These are phyloP conservation scores for Mycena galopus DNA, from an alignment of 768 basidiomycete genomes.

Conservation along the genomic window DNA sequence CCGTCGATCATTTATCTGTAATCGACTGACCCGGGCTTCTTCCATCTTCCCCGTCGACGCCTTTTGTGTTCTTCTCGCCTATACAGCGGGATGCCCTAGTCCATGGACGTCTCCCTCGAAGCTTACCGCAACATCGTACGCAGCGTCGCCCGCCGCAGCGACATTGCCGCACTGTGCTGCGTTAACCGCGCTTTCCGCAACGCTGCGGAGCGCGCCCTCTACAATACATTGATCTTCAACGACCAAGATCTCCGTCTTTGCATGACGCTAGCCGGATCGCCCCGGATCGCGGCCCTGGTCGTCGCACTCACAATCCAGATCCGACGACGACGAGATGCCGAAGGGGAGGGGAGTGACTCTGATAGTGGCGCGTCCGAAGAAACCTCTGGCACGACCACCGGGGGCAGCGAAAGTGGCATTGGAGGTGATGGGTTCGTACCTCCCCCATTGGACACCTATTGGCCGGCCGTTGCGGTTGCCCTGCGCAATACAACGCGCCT, in stretches of 20 bases:
- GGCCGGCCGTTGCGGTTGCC: conserved; percentile 63
- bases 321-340: conserved; percentile 46
- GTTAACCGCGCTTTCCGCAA: conserved; percentile 69
- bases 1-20: neutral
- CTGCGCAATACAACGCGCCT: conserved; percentile 62
- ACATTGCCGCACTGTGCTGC: conserved; percentile 68
- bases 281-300: conserved; percentile 65
- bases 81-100: conserved; percentile 22
- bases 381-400: neutral
- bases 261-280: conserved; percentile 56
- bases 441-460: conserved; percentile 56
- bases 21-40: neutral
- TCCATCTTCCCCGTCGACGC: neutral
- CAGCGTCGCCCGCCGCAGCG: conserved; percentile 62
- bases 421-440: neutral
- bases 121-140: conserved; percentile 69
- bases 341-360: conserved; percentile 30
- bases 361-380: conserved; percentile 25
- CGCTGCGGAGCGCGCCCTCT: conserved; percentile 69
- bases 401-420: neutral
- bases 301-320: conserved; percentile 66
- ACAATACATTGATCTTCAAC: conserved; percentile 67
- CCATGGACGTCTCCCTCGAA: conserved; percentile 73
- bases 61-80: neutral
- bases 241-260: conserved; percentile 59